Conservation (phyloP, 305 asterid genomes). For the Fraxinus sp. region DNA sequence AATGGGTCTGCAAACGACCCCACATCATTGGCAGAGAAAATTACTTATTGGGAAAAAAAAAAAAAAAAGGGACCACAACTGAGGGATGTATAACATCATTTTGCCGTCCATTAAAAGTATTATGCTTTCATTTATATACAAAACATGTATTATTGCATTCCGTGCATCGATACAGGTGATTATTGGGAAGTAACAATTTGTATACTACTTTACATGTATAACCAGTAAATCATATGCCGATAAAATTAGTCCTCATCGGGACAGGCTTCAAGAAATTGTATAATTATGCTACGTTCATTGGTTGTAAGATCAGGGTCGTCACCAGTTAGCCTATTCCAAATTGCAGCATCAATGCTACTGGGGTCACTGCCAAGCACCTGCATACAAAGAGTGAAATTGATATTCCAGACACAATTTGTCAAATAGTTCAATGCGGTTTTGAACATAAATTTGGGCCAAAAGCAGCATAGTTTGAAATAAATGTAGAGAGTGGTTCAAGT, state of each 20-base stretch:
- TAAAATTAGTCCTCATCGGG: conserved; percentile 45
- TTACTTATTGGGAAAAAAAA: too few relatives aligned
- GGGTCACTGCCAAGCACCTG: conserved; percentile 61
- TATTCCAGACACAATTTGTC: background rate
- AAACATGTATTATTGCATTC: background rate
- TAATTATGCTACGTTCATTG: conserved; percentile 49
- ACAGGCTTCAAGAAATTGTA: conserved; percentile 61
- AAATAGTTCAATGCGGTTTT: background rate
- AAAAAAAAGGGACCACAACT: background rate
- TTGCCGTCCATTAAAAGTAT: background rate
- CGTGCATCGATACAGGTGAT: background rate
- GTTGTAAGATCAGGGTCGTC: conserved; percentile 68
- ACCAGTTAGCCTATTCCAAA: conserved; percentile 54
- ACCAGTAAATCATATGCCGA: conserved; percentile 6
- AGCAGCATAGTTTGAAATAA: background rate
- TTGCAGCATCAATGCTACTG: conserved; percentile 39
- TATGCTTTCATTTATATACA: background rate
- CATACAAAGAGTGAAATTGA: conserved; percentile 13
- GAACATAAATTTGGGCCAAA: background rate
- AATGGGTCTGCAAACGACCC: too few relatives aligned
- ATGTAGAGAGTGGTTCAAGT: background rate
- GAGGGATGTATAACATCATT: background rate
- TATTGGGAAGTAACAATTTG: conserved; percentile 8
- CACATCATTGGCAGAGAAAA: too few relatives aligned
- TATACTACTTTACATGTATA: conserved; percentile 35